These are phyloP conservation scores for Fistulifera pelliculosa DNA, from an alignment of 108 stramenopile genomes.

Conservation along the genomic window DNA sequence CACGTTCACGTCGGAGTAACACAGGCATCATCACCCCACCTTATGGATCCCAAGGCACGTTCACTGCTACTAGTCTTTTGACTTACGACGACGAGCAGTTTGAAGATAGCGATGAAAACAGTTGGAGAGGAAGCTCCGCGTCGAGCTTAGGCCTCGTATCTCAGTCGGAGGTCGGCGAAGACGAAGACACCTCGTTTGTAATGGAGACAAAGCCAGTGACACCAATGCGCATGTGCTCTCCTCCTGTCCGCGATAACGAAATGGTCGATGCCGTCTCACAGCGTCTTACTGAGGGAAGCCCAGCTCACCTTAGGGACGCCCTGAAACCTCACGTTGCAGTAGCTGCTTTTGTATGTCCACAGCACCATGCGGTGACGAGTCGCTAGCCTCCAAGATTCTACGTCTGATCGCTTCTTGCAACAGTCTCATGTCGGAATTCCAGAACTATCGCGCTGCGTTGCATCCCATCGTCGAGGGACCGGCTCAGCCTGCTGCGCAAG, in stretches of 20 bases:
- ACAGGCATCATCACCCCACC: constrained; percentile 47
- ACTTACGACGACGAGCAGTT: constrained; percentile 61
- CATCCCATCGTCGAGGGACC: constrained; percentile 17
- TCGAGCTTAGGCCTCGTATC: constrained; percentile 1
- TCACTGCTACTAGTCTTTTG: constrained; percentile 25
- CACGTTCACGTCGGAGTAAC: constrained; percentile 13
- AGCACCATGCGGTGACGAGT: constrained; percentile 30
- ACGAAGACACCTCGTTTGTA: background rate
- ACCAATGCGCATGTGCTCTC: background rate
- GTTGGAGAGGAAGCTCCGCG: too few relatives aligned
- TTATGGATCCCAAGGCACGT: constrained; percentile 16
- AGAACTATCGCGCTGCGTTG: constrained; percentile 42
- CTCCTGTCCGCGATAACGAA: background rate
- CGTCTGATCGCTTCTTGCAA: constrained; percentile 27
- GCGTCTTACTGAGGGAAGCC: background rate
- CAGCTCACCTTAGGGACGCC: background rate
- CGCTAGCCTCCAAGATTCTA: constrained; percentile 21
- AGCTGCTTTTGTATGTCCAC: constrained; percentile 50
- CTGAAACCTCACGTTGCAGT: constrained; percentile 22
- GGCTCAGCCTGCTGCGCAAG: constrained; percentile 1
- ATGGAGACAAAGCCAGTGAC: background rate
- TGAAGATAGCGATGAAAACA: constrained; percentile 6
- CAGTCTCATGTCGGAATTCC: constrained; percentile 30
- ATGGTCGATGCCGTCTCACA: background rate
- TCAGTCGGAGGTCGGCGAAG: background rate